A percentile compares a stretch with the other conserved stretches of the same genome.
These are phyloP conservation scores for Penicillium sp. DNA, from an alignment of 2,329 filamentous ascomycete genomes.

Conservation along the genomic window DNA sequence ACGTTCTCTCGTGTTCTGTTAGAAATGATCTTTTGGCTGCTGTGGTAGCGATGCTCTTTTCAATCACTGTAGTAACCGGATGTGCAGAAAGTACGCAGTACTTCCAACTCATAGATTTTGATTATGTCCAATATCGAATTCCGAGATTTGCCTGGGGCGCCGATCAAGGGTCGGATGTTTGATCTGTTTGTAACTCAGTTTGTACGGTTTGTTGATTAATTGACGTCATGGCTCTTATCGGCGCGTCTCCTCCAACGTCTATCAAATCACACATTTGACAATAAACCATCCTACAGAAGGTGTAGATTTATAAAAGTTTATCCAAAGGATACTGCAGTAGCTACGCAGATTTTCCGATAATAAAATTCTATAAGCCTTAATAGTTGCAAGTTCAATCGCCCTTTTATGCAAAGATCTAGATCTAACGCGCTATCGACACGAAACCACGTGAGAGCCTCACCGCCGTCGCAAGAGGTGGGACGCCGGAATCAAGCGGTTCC, in stretches of 20 bases:
- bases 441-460: conserved; percentile 27
- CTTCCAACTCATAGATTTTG: neutral
- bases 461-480: conserved; percentile 16
- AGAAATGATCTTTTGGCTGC: no score
- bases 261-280: conserved; percentile 8
- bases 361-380: neutral
- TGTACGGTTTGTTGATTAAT: neutral
- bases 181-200: neutral
- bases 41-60: no score
- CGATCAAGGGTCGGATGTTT: neutral
- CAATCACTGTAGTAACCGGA: no score
- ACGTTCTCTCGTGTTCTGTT: no score
- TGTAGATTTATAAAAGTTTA: neutral
- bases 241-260: conserved; percentile 23
- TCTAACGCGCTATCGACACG: conserved; percentile 24
- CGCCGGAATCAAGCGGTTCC: conserved; percentile 25
- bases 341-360: neutral
- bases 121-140: neutral
- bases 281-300: neutral
- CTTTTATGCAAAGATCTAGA: conserved; percentile 3
- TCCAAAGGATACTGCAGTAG: neutral
- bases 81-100: neutral
- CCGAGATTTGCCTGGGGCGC: neutral
- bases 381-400: conserved; percentile 14
- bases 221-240: conserved; percentile 21